Evolutionary conservation across 1,284 basidiomycete genomes (phyloP).

Genomic region (Papiliotrema flavescens): DNA sequence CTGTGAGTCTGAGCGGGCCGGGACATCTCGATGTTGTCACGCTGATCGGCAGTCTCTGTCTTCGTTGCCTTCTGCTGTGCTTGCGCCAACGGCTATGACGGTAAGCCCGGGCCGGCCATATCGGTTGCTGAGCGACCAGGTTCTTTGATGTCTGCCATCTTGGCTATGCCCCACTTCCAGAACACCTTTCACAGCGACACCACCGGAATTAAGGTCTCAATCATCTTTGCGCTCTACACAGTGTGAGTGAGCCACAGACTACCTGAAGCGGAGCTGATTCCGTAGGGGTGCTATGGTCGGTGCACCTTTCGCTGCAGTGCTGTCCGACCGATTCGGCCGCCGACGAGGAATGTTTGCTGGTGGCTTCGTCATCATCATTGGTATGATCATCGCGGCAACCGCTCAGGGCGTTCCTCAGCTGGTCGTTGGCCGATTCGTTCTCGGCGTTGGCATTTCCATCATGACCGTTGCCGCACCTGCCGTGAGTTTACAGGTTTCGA

Average conservation of each 20-base stretch:
- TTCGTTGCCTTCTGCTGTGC: conserved; percentile 31
- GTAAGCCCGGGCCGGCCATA: conserved; percentile 1
- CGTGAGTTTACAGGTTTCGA: conserved; percentile 44
- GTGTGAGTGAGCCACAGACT: conserved; percentile 18
- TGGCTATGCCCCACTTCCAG: conserved; percentile 28
- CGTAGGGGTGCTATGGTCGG: conserved; percentile 19
- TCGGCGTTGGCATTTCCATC: conserved; percentile 34
- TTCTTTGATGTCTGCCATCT: conserved; percentile 18
- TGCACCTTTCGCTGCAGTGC: conserved; percentile 20
- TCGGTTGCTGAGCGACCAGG: background rate
- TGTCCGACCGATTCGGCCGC: conserved; percentile 53
- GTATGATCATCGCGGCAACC: conserved; percentile 39
- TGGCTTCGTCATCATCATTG: conserved; percentile 47
- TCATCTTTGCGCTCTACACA: conserved; percentile 31
- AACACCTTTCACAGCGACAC: conserved; percentile 20
- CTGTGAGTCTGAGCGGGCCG: conserved; percentile 8
- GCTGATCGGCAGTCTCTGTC: conserved; percentile 16
- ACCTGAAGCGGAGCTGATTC: background rate
- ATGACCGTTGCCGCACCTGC: conserved; percentile 4
- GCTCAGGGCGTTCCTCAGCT: conserved; percentile 35
- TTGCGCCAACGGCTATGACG: conserved; percentile 37
- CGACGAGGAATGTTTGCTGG: conserved; percentile 58
- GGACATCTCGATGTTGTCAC: background rate
- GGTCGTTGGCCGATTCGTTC: conserved; percentile 46
- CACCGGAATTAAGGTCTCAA: conserved; percentile 19